phyloP scores from a whole-genome alignment of 2,329 filamentous ascomycete genomes.

The Colletotrichum spaethianum region DNA sequence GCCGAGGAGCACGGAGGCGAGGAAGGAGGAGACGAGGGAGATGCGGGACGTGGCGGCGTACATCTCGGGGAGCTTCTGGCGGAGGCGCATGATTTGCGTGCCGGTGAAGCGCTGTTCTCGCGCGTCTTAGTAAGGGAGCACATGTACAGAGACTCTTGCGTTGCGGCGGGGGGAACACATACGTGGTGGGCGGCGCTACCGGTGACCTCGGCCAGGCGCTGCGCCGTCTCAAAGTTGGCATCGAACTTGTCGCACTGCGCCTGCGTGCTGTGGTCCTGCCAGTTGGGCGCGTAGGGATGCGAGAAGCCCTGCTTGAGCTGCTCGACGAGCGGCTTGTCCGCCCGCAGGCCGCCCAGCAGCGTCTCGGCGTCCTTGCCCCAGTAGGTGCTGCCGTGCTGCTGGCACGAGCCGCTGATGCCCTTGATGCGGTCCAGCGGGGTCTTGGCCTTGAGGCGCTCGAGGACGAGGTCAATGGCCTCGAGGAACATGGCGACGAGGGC shows the following conservation, averaged over 20 bases:
- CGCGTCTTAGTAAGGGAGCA: constrained; percentile 19
- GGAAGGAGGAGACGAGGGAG: constrained; percentile 94
- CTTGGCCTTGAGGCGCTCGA: constrained; percentile 78
- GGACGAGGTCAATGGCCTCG: constrained; percentile 89
- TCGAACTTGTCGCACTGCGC: constrained; percentile 93
- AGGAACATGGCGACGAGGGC: constrained; percentile 96
- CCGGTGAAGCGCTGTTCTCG: constrained; percentile 86
- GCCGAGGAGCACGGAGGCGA: constrained; percentile 91
- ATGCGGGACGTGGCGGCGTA: constrained; percentile 88
- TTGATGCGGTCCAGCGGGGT: constrained; percentile 78
- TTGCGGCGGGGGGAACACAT: constrained; percentile 52
- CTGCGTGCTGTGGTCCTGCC: constrained; percentile 98
- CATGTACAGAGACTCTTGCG: not conserved
- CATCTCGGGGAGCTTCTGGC: constrained; percentile 82
- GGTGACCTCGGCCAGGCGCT: constrained; percentile 82
- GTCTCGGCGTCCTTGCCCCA: constrained; percentile 82
- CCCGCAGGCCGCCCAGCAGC: constrained; percentile 73
- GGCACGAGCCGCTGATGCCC: constrained; percentile 91
- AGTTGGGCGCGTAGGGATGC: constrained; percentile 92
- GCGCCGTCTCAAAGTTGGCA: constrained; percentile 73
- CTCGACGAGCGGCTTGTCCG: constrained; percentile 74
- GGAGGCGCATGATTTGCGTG: constrained; percentile 94
- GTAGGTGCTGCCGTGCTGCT: constrained; percentile 98
- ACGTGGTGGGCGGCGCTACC: constrained; percentile 97
- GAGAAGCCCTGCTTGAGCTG: constrained; percentile 83